Conservation (phyloP, 2,329 filamentous ascomycete genomes). For the Cladorrhinum sp. region DNA sequence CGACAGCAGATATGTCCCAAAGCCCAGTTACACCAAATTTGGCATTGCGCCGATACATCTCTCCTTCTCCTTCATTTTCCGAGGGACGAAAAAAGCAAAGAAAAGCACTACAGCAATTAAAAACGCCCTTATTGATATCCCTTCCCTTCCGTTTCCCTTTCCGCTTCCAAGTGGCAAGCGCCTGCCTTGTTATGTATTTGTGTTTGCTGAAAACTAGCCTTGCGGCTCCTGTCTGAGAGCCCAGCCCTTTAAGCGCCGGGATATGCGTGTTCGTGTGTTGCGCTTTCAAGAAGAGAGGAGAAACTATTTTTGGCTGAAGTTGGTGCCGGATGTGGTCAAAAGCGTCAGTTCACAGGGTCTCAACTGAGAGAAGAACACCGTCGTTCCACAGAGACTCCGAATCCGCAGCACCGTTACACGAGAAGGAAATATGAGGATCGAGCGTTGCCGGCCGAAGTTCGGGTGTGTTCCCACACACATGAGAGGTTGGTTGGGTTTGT, state of each 20-base stretch:
- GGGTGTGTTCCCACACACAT: constrained; percentile 23
- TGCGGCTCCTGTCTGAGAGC: constrained; percentile 16
- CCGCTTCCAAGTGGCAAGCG: constrained; percentile 15
- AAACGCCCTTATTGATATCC: background rate
- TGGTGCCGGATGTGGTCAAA: background rate
- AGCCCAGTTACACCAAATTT: background rate
- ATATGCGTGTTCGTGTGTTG: background rate
- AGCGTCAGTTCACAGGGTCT: constrained; percentile 2
- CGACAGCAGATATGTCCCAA: background rate
- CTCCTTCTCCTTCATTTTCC: background rate
- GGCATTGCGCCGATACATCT: background rate
- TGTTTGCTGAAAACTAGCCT: constrained; percentile 14
- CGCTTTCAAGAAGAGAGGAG: background rate
- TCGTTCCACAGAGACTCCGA: background rate
- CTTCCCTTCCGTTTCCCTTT: constrained; percentile 3
- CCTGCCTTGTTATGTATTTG: constrained; percentile 10
- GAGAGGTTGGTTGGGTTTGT: background rate
- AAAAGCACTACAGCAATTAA: background rate
- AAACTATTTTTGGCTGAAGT: constrained; percentile 6
- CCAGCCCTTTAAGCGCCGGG: background rate
- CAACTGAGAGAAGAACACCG: background rate
- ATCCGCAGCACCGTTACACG: background rate
- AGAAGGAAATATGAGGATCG: constrained; percentile 7
- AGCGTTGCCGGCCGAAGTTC: constrained; percentile 28
- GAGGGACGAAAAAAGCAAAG: background rate